A percentile compares a stretch with the other conserved stretches of the same genome.
These are phyloP conservation scores for Leishmania amazonensis DNA, from an alignment of 208 protist genomes.

Conservation along the genomic window DNA sequence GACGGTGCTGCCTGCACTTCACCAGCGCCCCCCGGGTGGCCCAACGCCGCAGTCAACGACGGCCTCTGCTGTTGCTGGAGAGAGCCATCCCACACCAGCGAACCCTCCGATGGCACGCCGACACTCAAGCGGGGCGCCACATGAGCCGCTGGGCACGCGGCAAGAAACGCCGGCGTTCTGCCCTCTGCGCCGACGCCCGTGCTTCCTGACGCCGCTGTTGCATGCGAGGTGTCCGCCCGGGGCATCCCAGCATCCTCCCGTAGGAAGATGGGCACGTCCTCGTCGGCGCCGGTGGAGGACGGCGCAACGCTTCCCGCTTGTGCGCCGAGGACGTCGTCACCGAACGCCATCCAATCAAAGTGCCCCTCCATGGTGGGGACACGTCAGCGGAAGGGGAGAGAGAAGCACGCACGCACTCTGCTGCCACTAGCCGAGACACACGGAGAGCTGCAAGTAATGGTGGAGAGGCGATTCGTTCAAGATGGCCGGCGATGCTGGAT, in stretches of 20 bases:
- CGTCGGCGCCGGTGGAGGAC: background rate
- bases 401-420: background rate
- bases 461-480: conserved; percentile 1
- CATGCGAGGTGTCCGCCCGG: background rate
- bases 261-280: conserved; percentile 20
- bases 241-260: conserved; percentile 18
- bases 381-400: background rate
- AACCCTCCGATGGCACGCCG: background rate
- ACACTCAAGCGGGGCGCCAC: background rate
- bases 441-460: background rate
- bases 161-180: conserved; percentile 13
- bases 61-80: background rate
- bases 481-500: background rate
- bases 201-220: background rate
- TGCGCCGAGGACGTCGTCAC: conserved; percentile 12
- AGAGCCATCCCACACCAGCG: background rate
- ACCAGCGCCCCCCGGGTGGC: background rate
- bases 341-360: conserved; percentile 45
- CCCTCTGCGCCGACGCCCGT: background rate
- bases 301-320: background rate
- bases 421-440: background rate
- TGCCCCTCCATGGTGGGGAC: conserved; percentile 12
- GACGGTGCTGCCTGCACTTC: background rate
- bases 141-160: background rate
- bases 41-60: background rate